phyloP scores from a whole-genome alignment of 805 yeast genomes.

The Suhomyces emberorum region DNA sequence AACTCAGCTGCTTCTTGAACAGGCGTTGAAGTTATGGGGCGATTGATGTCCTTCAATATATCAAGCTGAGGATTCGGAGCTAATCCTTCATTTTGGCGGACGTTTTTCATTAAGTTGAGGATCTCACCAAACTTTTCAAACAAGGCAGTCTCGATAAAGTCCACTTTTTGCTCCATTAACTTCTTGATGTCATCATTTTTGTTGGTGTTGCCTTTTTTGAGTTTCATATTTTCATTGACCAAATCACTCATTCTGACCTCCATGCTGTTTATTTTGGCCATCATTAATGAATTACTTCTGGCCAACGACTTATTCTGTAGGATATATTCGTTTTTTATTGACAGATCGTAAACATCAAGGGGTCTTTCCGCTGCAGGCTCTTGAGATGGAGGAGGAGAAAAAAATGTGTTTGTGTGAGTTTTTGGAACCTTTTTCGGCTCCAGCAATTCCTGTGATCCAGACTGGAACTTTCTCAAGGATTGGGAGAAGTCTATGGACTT shows the following conservation, averaged over 20 bases:
- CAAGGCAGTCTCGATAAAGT: conserved; percentile 40
- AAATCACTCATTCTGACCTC: conserved; percentile 50
- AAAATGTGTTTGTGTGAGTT: not conserved
- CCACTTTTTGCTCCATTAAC: conserved; percentile 36
- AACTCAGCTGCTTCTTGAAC: not conserved
- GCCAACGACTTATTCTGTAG: conserved; percentile 61
- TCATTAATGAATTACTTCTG: conserved; percentile 51
- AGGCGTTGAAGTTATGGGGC: conserved; percentile 5
- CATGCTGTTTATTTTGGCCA: conserved; percentile 49
- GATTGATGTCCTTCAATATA: conserved; percentile 6
- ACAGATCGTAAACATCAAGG: not conserved
- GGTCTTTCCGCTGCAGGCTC: not conserved
- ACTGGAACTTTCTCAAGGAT: conserved; percentile 12
- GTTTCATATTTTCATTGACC: conserved; percentile 46
- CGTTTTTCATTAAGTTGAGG: conserved; percentile 36
- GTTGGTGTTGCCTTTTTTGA: conserved; percentile 35
- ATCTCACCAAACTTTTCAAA: conserved; percentile 44
- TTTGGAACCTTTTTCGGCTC: not conserved
- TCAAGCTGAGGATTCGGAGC: conserved; percentile 16
- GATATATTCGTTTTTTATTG: conserved; percentile 25
- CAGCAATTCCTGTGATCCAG: not conserved
- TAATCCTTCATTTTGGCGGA: conserved; percentile 42
- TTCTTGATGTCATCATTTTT: conserved; percentile 18
- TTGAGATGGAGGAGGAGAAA: not conserved
- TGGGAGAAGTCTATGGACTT: conserved; percentile 16